Evolutionary conservation across 345 rosid species (phyloP).

Genomic region (Eucalyptus lansdowneana): DNA sequence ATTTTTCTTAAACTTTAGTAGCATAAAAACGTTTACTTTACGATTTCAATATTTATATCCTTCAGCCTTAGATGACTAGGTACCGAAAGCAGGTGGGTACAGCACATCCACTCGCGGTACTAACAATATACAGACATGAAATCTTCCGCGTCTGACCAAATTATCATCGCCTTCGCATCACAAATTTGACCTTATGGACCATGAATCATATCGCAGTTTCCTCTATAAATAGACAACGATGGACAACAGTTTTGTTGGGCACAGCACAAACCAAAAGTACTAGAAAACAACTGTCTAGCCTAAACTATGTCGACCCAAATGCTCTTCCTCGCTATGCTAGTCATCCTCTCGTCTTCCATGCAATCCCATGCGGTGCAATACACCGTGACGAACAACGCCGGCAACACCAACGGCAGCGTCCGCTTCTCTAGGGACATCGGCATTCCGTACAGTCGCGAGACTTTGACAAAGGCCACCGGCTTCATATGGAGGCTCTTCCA

Average conservation of each 20-base stretch:
- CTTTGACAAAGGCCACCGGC: conserved; percentile 8
- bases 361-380: conserved; percentile 22
- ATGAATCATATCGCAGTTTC: not conserved
- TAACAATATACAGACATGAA: not conserved
- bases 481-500: conserved; percentile 31
- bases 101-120: not conserved
- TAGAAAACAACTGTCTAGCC: not conserved
- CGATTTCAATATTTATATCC: not conserved
- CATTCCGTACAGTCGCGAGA: not conserved
- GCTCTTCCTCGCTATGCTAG: not conserved
- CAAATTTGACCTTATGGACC: not conserved
- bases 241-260: not conserved
- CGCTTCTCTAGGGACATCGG: conserved; percentile 22
- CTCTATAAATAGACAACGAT: not conserved
- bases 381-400: conserved; percentile 15
- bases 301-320: not conserved
- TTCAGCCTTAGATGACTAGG: not conserved
- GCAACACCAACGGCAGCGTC: conserved; percentile 6
- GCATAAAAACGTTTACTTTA: not conserved
- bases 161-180: not conserved
- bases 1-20: not conserved
- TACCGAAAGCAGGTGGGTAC: not conserved
- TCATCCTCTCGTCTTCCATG: not conserved
- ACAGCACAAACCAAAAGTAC: not conserved
- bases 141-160: not conserved